Evolutionary conservation across 768 basidiomycete species (phyloP).

Genomic region (Amanita thiersii): DNA sequence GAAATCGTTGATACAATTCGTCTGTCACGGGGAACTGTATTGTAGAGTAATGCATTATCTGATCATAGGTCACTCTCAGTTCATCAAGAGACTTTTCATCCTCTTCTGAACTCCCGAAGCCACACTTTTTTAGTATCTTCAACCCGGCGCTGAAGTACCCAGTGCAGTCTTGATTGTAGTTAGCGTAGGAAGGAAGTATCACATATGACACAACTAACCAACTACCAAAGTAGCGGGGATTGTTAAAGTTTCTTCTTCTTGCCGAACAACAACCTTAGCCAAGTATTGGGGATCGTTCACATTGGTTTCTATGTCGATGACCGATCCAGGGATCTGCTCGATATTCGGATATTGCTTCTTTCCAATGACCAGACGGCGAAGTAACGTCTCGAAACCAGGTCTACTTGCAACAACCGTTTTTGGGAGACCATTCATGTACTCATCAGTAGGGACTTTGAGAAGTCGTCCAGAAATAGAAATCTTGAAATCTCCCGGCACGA

Average conservation of each 20-base stretch:
- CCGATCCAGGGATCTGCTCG: constrained; percentile 17
- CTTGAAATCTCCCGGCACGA: constrained; percentile 13
- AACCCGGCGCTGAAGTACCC: constrained; percentile 19
- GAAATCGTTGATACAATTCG: background rate
- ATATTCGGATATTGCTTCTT: constrained; percentile 15
- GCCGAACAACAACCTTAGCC: constrained; percentile 8
- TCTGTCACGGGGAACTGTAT: background rate
- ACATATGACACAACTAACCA: no score
- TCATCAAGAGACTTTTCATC: no score
- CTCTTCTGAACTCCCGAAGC: constrained; percentile 12
- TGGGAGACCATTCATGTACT: constrained; percentile 10
- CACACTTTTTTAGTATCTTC: constrained; percentile 17
- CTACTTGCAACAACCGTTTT: constrained; percentile 16
- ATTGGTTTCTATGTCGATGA: constrained; percentile 17
- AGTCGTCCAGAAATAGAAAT: constrained; percentile 10
- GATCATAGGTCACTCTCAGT: no score
- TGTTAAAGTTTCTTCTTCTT: no score
- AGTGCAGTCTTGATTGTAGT: constrained; percentile 25
- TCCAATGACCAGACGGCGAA: constrained; percentile 18
- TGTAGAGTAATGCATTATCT: background rate
- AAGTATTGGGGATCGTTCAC: constrained; percentile 10
- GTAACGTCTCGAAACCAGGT: constrained; percentile 19
- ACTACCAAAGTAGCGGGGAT: no score
- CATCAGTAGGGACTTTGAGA: constrained; percentile 9
- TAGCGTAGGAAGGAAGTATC: background rate